Conservation (phyloP, 1,139 yeast genomes). For the Kluyveromyces sp. region DNA sequence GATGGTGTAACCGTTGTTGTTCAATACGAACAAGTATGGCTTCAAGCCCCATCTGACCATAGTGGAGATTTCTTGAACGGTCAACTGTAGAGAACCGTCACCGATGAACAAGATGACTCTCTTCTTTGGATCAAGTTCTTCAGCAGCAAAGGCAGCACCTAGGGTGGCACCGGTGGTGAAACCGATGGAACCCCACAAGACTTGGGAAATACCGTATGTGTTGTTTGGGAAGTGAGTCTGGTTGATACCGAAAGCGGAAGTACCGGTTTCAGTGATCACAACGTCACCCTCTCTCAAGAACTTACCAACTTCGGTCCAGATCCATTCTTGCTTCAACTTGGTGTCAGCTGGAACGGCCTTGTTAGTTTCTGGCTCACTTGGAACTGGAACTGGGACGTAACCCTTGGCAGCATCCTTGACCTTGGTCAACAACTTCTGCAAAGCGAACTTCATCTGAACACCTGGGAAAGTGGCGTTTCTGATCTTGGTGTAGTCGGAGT, state of each 20-base stretch:
- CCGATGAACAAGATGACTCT: conserved; percentile 81
- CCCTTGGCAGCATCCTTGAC: conserved; percentile 36
- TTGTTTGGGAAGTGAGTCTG: conserved; percentile 71
- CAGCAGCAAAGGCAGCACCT: conserved; percentile 82
- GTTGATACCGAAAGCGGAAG: conserved; percentile 81
- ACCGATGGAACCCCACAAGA: conserved; percentile 88
- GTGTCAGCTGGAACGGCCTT: conserved; percentile 36
- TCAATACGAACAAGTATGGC: conserved; percentile 75
- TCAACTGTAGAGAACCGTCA: conserved; percentile 84
- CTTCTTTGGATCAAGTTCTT: conserved; percentile 59
- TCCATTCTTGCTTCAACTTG: conserved; percentile 64
- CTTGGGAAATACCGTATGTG: conserved; percentile 76
- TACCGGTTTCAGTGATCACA: conserved; percentile 81
- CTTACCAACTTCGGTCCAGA: conserved; percentile 69
- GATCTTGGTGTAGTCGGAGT: conserved; percentile 78
- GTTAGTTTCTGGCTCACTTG: conserved; percentile 40
- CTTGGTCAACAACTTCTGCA: conserved; percentile 41
- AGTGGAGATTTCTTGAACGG: conserved; percentile 82
- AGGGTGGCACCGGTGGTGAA: conserved; percentile 77
- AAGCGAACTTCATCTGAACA: conserved; percentile 67
- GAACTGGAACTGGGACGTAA: conserved; percentile 44
- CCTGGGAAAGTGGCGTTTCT: conserved; percentile 70
- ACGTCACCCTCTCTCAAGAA: conserved; percentile 79
- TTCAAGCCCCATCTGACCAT: conserved; percentile 73
- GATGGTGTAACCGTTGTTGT: conserved; percentile 84